Base-by-base conservation (phyloP, 1,139 yeast genomes). In the Zygoascus meyerae region DNA sequence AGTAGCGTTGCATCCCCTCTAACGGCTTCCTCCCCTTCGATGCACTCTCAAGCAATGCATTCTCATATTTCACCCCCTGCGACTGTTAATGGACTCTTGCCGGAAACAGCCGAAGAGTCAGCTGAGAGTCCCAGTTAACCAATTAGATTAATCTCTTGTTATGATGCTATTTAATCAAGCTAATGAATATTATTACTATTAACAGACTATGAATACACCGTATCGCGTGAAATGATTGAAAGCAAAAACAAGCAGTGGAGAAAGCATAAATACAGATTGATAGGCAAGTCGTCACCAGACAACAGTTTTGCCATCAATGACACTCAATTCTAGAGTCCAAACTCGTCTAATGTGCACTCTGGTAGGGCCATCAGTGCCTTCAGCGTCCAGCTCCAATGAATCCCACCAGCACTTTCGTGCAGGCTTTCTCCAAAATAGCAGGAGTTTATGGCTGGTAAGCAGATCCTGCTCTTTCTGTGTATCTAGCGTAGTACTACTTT, bases 321-420 rank as follows among this genome's bases (percentile, higher is more conserved):
- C 67, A 32, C 64, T 59, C 53, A 86, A 72, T 63, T 86, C 95
- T 52, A 86, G 71, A 1, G 95, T 86, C 95, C 95, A 86, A 16
- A 85, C 94, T 53, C 95, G 70, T 53, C 95, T 73, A 40, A 83
- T 74, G 61, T 86, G 94, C 14, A 84, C 83, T 53, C 75, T 79
- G 43, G 78, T 66, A 7, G 65, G 62, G 11, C 60, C 64, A 5
- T 55, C 57, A 8, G 61, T 48, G 8, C 84, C 70, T 32, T 73
- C 74, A 30, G 87, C 70, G 5, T 74, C 76, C 41, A 73, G 69
- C 40, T 79, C 79, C 58, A 83, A 54, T 16, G 65, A 58, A 44
- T 84, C 83, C 99, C 99, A 94, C 99, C 99, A 94, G 68, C 99
- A 94, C 64, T 94, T 94, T 61, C 98, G 76, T 1, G 99, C 99